Percentiles rank a stretch among this genome's conserved stretches.
These are phyloP conservation scores for Sarocladiaceae sp. DNA, from an alignment of 2,329 filamentous ascomycete species.

Conservation along the genomic window DNA sequence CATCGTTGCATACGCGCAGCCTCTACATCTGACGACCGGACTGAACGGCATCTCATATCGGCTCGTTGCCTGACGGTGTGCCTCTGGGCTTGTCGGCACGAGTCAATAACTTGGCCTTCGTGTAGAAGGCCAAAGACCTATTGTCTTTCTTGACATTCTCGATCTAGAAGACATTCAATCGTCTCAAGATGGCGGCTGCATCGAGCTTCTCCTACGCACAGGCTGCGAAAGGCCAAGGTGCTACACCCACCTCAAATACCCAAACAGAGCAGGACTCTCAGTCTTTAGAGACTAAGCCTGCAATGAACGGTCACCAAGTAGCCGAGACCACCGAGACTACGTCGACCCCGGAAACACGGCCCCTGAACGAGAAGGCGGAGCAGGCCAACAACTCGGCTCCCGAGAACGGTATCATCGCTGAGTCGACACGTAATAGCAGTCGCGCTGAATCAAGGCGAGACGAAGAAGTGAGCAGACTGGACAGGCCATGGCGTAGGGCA, in stretches of 20 bases:
- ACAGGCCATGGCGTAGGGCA: constrained; percentile 33
- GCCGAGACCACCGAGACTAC: constrained; percentile 17
- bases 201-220: constrained; percentile 87
- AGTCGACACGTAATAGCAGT: constrained; percentile 24
- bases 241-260: constrained; percentile 24
- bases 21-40: background rate
- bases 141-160: background rate
- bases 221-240: constrained; percentile 75
- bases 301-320: constrained; percentile 19
- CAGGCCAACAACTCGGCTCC: constrained; percentile 28
- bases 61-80: constrained; percentile 6
- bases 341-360: constrained; percentile 16
- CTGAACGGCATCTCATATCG: background rate
- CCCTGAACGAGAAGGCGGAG: constrained; percentile 27
- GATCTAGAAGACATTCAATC: constrained; percentile 12
- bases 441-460: constrained; percentile 28
- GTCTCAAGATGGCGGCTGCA: constrained; percentile 43
- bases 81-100: constrained; percentile 4
- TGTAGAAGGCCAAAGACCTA: background rate
- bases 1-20: background rate
- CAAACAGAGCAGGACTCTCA: constrained; percentile 18
- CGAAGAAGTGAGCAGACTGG: constrained; percentile 31
- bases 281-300: constrained; percentile 21
- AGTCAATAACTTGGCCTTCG: constrained; percentile 3
- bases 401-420: constrained; percentile 29